Base-by-base conservation (phyloP, 805 yeast genomes). In the Lipomyces chichibuensis region DNA sequence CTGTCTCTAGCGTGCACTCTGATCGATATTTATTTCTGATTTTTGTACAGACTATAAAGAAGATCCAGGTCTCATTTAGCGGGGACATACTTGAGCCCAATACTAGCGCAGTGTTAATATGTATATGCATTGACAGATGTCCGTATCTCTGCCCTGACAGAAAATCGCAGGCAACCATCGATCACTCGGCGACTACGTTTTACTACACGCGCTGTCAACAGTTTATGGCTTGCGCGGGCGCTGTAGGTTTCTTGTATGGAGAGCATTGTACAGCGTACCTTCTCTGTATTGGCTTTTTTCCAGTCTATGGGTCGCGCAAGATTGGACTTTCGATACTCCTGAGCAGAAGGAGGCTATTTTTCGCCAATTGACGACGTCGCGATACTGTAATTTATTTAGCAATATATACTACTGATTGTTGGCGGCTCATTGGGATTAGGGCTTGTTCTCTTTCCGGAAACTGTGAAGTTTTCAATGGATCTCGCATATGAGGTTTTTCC, bases 391-490 rank as follows among this genome's bases (percentile, higher is more conserved):
- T 57, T 17, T 27, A n/a, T 39, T n/a, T 43, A 17, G 49, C 49
- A n/a, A 43, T 43, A 7, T 17, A 46, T 20, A 20, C 29, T 59
- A 9, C 20, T 20, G 29, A 20, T 20, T 20, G 25, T 5, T 59
- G 49, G 64, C 25, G 46, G 62, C 27, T 20, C n/a, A 23, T 14
- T n/a, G 60, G 14, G 27, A 80, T 33, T 85, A 71, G 87, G 96
- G 91, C 72, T 92, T 0, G 86, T 88, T 0, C 70, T 90, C 8
- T 92, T 92, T 71, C 98, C 98, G 0, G 98, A 93, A 77, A 97
- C 70, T 9, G 39, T 67, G 7, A 39, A n/a, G 52, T 69, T 46
- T 39, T 29, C 64, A 4, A n/a, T 90, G 3, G 90, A 89, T 73
- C 84, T 89, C 7, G 84, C 85, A 76, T 84, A 87, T 0, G 80